These are phyloP conservation scores for Neonectria sp. DNA, from an alignment of 2,329 filamentous ascomycete genomes.

Conservation along the genomic window DNA sequence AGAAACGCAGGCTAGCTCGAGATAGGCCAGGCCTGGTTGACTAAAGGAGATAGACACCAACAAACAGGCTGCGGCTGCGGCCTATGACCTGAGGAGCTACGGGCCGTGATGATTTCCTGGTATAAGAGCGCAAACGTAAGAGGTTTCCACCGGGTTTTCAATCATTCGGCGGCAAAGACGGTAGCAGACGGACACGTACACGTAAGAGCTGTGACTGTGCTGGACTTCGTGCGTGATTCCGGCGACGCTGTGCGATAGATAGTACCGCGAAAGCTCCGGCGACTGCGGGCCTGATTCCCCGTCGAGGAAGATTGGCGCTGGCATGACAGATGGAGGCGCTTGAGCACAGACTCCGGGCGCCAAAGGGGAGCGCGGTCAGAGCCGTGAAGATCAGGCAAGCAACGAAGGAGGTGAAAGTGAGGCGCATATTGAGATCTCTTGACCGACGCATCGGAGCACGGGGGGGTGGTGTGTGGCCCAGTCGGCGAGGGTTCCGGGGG, in stretches of 20 bases:
- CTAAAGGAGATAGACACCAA: constrained; percentile 17
- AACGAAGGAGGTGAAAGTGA: neutral
- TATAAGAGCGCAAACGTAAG: constrained; percentile 29
- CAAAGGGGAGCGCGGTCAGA: neutral
- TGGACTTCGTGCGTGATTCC: neutral
- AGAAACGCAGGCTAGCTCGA: constrained; percentile 33
- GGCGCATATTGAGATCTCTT: constrained; percentile 26
- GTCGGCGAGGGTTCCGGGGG: constrained; percentile 41
- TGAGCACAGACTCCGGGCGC: neutral
- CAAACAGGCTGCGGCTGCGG: neutral
- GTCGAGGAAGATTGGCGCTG: constrained; percentile 1
- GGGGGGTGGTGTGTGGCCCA: constrained; percentile 22
- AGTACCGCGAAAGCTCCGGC: constrained; percentile 15
- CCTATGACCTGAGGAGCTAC: constrained; percentile 12
- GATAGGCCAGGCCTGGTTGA: constrained; percentile 17
- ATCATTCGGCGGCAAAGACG: constrained; percentile 16
- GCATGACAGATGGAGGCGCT: neutral
- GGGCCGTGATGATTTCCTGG: constrained; percentile 10
- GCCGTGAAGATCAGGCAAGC: neutral
- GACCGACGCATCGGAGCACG: constrained; percentile 27
- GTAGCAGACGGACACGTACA: constrained; percentile 20
- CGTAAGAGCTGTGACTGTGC: constrained; percentile 27
- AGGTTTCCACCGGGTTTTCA: constrained; percentile 15
- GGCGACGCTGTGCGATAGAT: constrained; percentile 10
- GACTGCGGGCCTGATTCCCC: constrained; percentile 3